Conservation (phyloP, 371 early-diverging fungal genomes). For the Mycotypha africana region DNA sequence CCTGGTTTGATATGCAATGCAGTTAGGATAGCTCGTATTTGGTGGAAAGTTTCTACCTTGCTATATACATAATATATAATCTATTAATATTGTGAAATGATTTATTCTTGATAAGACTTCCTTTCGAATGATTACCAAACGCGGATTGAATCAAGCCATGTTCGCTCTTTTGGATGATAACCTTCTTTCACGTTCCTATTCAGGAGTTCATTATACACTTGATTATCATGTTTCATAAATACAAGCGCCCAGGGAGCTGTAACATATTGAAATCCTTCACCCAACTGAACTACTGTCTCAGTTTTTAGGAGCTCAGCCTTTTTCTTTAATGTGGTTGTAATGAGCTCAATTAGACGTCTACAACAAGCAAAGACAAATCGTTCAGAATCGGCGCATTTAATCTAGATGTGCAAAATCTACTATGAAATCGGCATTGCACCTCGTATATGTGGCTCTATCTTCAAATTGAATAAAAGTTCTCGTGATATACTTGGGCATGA, state of each 20-base stretch:
- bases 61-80: too few species aligned
- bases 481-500: too few species aligned
- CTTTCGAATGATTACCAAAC: too few species aligned
- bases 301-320: neutral
- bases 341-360: neutral
- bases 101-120: too few species aligned
- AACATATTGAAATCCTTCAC: slow-evolving; percentile 8
- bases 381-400: too few species aligned
- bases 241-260: slow-evolving; percentile 15
- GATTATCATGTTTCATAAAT: neutral
- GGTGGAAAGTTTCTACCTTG: slow-evolving; percentile 12
- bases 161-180: slow-evolving; percentile 3
- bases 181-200: neutral
- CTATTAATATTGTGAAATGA: too few species aligned
- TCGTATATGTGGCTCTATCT: too few species aligned
- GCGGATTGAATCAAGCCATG: slow-evolving; percentile 11
- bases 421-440: too few species aligned
- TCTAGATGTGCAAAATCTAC: too few species aligned
- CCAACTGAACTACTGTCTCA: neutral
- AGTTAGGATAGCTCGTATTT: slow-evolving; percentile 13
- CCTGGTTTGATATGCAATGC: slow-evolving; percentile 15
- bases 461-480: too few species aligned
- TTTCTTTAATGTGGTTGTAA: neutral
- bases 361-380: too few species aligned
- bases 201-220: neutral